Percentiles rank a stretch among this genome's conserved stretches.
Conservation (phyloP, 2,329 filamentous ascomycete genomes). For the Chaetomium strumarium region DNA sequence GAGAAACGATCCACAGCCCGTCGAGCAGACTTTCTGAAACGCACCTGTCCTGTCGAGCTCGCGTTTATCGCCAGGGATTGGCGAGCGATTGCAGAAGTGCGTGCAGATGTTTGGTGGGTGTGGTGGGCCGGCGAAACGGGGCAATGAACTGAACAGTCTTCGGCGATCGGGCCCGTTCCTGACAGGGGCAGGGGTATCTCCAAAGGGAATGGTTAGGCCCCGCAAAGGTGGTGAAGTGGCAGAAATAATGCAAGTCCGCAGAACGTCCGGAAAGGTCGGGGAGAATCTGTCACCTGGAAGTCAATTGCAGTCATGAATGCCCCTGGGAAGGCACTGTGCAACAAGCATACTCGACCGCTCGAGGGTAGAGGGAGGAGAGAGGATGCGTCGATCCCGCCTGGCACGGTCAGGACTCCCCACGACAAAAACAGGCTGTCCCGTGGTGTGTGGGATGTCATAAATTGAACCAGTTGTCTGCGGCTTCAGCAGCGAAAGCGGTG, state of each 20-base stretch:
- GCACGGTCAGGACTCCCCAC: too few relatives aligned
- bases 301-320: neutral
- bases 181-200: neutral
- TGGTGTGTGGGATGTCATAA: neutral
- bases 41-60: neutral
- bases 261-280: neutral
- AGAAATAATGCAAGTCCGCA: neutral
- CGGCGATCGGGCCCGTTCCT: constrained; percentile 1
- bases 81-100: constrained; percentile 9
- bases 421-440: neutral
- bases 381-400: too few relatives aligned
- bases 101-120: constrained; percentile 14
- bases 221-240: neutral
- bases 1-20: constrained; percentile 4
- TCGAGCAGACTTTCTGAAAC: constrained; percentile 11
- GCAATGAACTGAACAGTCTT: constrained; percentile 7
- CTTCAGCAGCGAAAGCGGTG: neutral
- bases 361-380: too few relatives aligned
- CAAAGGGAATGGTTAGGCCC: neutral
- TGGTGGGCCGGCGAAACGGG: constrained; percentile 6
- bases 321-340: too few relatives aligned
- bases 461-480: neutral
- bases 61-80: constrained; percentile 10
- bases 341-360: too few relatives aligned
- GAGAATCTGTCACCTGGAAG: neutral